Percentiles rank a stretch among this genome's conserved stretches.
phyloP scores from a whole-genome alignment of 306 rosid genomes.

The Ormosia emarginata region DNA sequence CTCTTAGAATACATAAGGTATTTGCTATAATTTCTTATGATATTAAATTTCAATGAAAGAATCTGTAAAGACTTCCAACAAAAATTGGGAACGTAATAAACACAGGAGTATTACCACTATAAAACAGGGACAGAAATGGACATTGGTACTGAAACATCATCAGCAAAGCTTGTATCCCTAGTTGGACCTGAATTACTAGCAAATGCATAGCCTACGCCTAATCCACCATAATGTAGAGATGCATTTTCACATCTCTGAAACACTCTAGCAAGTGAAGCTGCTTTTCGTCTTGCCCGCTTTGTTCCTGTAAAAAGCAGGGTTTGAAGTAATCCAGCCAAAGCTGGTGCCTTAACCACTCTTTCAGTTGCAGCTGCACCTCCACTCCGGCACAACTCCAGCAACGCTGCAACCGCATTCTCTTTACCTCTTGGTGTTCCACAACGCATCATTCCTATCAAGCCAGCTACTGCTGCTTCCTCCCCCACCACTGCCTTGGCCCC shows the following conservation, averaged over 20 bases:
- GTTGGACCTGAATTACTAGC: slow-evolving; percentile 66
- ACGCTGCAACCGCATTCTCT: slow-evolving; percentile 94
- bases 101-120: slow-evolving; percentile 50
- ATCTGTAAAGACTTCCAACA: slow-evolving; percentile 57
- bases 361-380: slow-evolving; percentile 82
- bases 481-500: slow-evolving; percentile 74
- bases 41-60: slow-evolving; percentile 79
- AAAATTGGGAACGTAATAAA: slow-evolving; percentile 46
- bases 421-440: slow-evolving; percentile 88
- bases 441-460: slow-evolving; percentile 82
- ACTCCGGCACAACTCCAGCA: slow-evolving; percentile 89
- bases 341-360: slow-evolving; percentile 77
- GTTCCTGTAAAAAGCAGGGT: slow-evolving; percentile 81
- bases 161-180: slow-evolving; percentile 65
- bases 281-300: slow-evolving; percentile 90
- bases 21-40: slow-evolving; percentile 53
- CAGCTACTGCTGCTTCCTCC: slow-evolving; percentile 71
- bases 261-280: slow-evolving; percentile 91
- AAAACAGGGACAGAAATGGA: slow-evolving; percentile 81
- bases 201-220: slow-evolving; percentile 72
- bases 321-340: slow-evolving; percentile 86
- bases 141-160: slow-evolving; percentile 78
- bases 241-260: slow-evolving; percentile 76
- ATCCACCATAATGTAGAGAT: slow-evolving; percentile 68
- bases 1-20: slow-evolving; percentile 42